Percentiles rank a stretch among this genome's conserved stretches.
Evolutionary conservation across 1,284 basidiomycete species (phyloP).

Genomic region (Ceratobasidium sp.): DNA sequence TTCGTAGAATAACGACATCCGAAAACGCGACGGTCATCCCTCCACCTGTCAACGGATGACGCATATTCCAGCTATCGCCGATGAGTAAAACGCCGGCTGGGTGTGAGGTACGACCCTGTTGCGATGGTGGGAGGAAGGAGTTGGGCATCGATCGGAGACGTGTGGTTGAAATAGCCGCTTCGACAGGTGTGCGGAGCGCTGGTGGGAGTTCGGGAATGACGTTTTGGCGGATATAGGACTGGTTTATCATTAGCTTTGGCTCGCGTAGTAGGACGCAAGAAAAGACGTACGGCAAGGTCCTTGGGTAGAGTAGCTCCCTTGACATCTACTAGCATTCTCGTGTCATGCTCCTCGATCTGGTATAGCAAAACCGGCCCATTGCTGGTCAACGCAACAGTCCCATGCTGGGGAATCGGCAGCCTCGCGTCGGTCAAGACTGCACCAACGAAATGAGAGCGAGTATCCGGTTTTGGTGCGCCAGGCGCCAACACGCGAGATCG

Average conservation of each 20-base stretch:
- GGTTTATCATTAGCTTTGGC: slow-evolving; percentile 25
- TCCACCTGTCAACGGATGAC: slow-evolving; percentile 95
- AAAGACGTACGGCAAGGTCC: slow-evolving; percentile 75
- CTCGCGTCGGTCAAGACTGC: slow-evolving; percentile 76
- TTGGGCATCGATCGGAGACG: slow-evolving; percentile 95
- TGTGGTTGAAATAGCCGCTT: slow-evolving; percentile 74
- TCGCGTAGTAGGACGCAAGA: slow-evolving; percentile 7
- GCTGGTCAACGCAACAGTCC: slow-evolving; percentile 85
- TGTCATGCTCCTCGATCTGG: slow-evolving; percentile 83
- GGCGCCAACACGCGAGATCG: too few relatives aligned
- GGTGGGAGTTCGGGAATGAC: slow-evolving; percentile 85
- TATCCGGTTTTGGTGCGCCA: slow-evolving; percentile 59
- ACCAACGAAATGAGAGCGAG: slow-evolving; percentile 86
- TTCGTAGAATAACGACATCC: slow-evolving; percentile 82
- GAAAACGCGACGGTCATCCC: slow-evolving; percentile 95
- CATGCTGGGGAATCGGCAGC: slow-evolving; percentile 84
- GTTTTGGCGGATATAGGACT: slow-evolving; percentile 78
- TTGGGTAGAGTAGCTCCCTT: slow-evolving; percentile 84
- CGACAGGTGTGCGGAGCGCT: slow-evolving; percentile 73
- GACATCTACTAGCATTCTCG: slow-evolving; percentile 93
- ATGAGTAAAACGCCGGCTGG: slow-evolving; percentile 86
- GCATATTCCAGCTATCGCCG: slow-evolving; percentile 99
- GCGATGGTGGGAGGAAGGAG: slow-evolving; percentile 87
- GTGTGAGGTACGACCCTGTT: slow-evolving; percentile 70
- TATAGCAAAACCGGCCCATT: slow-evolving; percentile 90